Evolutionary conservation across 2,329 filamentous ascomycete genomes (phyloP), one percentile per base, ranked within the genome.

Genomic region (Beauveria brongniartii): DNA sequence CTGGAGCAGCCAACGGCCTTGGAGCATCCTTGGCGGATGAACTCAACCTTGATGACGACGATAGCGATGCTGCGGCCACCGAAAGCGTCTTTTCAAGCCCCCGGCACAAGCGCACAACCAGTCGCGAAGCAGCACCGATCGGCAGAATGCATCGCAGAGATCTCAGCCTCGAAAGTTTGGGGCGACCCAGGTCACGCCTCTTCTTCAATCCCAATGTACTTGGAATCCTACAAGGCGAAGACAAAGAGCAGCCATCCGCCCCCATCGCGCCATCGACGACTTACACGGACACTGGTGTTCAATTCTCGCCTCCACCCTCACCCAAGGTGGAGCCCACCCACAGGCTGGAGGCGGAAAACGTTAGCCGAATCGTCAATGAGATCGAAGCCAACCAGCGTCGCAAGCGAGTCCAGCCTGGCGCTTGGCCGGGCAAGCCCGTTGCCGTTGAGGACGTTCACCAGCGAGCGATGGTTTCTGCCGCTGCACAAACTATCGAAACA

Each of bases 21-120:
- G 89, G 88, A 1, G 74, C 91, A 62, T 96, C 89, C 64, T 80
- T 99, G 46, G 94, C 94, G 0, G 92, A 97, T 67, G 94, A 99
- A 75, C 81, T 99, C 59, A 87, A 90, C 64, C 89, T 96, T 64
- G 90, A 92, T 61, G 89, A 93, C 61, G 90, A 93, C 61, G 90
- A 92, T 64, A 88, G 89, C 41, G 87, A 92, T 64, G 82, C 87
- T 50, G 88, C 91, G 55, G 86, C 87, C 1, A 83, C 86, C 43
- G 82, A 87, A 61, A 88, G 84, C 63, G 78, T 80, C 18, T 67
- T 86, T 54, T 87, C 85, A 8, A 74, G 77, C 37, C 70, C 73
- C 52, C 73, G 74, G 20, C 84, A 85, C 65, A 73, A 72, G 41
- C 79, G 84, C 30, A 83, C 77, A 59, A 75, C 78, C 60, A 87